Percentiles rank a stretch among this genome's conserved stretches.
phyloP scores from a whole-genome alignment of 2,329 filamentous ascomycete genomes.

The Apiospora phragmitis region DNA sequence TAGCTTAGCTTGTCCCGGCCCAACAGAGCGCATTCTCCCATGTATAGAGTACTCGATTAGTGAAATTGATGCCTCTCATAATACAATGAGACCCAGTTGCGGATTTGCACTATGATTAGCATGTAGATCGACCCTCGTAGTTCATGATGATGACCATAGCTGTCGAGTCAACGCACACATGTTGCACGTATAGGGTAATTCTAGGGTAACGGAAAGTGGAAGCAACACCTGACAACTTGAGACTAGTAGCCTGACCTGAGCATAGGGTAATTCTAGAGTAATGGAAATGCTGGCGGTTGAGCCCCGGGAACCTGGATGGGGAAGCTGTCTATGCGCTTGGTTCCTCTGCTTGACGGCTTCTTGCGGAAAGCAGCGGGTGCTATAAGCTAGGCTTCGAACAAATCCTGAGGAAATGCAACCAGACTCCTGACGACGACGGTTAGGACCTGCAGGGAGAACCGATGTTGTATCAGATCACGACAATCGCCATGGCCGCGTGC shows the following conservation, averaged over 20 bases:
- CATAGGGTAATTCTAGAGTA: slow-evolving; percentile 14
- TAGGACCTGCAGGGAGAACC: not conserved
- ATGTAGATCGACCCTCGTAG: not conserved
- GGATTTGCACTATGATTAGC: not conserved
- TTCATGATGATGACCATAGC: not conserved
- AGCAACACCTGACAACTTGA: not conserved
- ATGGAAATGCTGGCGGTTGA: not conserved
- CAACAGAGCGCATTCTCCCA: not conserved
- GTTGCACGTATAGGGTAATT: slow-evolving; percentile 17
- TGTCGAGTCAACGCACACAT: not conserved
- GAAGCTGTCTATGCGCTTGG: not conserved
- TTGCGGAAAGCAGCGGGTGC: slow-evolving; percentile 8
- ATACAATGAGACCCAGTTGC: not conserved
- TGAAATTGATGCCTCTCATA: not conserved
- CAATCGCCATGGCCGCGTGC: not conserved
- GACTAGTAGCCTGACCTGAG: not conserved
- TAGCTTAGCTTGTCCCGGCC: not conserved
- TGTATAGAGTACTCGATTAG: not conserved
- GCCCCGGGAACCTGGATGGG: not conserved
- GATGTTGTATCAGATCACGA: not conserved
- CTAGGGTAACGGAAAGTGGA: slow-evolving; percentile 12
- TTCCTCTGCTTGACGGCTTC: not conserved
- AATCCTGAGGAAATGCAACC: slow-evolving; percentile 7
- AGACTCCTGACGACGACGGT: not conserved
- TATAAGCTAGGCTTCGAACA: not conserved